phyloP scores from a whole-genome alignment of 805 yeast species.

The Starmerella ratchasimensis region DNA sequence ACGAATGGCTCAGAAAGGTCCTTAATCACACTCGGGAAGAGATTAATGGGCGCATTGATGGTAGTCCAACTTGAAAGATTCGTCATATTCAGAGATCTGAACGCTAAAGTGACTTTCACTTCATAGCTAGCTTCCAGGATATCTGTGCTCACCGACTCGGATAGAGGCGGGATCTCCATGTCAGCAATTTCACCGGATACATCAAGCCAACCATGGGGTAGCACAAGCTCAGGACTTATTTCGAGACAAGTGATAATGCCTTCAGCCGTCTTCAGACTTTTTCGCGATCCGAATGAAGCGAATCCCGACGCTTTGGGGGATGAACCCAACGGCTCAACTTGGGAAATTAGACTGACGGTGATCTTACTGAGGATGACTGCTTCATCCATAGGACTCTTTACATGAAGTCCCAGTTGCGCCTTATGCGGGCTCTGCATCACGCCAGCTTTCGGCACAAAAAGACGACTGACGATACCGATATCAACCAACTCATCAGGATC shows the following conservation, averaged over 20 bases:
- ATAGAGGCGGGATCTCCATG: slow-evolving; percentile 7
- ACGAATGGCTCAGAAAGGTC: neutral
- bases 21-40: slow-evolving; percentile 6
- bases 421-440: slow-evolving; percentile 10
- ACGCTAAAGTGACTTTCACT: slow-evolving; percentile 4
- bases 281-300: too few species aligned
- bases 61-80: slow-evolving; percentile 10
- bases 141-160: slow-evolving; percentile 3
- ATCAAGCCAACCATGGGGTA: neutral
- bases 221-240: neutral
- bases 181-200: slow-evolving; percentile 5
- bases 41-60: slow-evolving; percentile 1
- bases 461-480: neutral
- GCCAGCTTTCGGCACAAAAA: slow-evolving; percentile 4
- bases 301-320: too few species aligned
- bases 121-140: neutral
- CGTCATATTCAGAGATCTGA: slow-evolving; percentile 3
- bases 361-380: slow-evolving; percentile 3
- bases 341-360: slow-evolving; percentile 1
- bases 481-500: slow-evolving; percentile 6
- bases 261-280: too few species aligned
- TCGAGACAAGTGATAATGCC: neutral
- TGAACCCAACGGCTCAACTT: neutral
- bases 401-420: slow-evolving; percentile 2
- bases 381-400: neutral